Evolutionary conservation across 2,329 filamentous ascomycete genomes (phyloP).

Genomic region (Fusarium anthophilum): DNA sequence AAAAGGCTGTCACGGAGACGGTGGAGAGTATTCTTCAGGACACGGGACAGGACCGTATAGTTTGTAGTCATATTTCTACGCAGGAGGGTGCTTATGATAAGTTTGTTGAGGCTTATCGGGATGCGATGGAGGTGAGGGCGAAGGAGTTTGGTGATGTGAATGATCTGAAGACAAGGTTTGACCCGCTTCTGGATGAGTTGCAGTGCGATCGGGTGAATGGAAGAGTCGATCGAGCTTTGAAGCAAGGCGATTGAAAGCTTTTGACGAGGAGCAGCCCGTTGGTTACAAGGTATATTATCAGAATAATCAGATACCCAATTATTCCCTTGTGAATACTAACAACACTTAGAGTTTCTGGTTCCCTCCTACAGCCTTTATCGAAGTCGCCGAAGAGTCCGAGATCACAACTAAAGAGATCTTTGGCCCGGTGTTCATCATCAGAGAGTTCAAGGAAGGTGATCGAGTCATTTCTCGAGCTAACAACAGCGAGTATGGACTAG

Average conservation of each 20-base stretch:
- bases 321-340: neutral
- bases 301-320: no score
- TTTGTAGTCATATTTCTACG: neutral
- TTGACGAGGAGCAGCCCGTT: neutral
- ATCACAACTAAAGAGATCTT: neutral
- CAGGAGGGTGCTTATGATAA: no score
- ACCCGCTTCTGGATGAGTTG: neutral
- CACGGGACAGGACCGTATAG: neutral
- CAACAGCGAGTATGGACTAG: neutral
- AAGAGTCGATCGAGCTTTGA: no score
- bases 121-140: no score
- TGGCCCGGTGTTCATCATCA: neutral
- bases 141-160: no score
- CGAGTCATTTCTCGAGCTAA: rapidly evolving
- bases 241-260: neutral
- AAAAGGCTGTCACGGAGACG: neutral
- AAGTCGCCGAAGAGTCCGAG: neutral
- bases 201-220: no score
- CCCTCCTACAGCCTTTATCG: rapidly evolving
- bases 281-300: no score
- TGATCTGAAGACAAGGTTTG: neutral
- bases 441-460: neutral
- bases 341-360: neutral
- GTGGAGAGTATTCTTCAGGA: neutral
- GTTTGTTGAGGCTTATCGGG: neutral